Percentiles rank a stretch among this genome's conserved stretches.
These are phyloP conservation scores for Sophora flavescens DNA, from an alignment of 306 rosid species.

Conservation along the genomic window DNA sequence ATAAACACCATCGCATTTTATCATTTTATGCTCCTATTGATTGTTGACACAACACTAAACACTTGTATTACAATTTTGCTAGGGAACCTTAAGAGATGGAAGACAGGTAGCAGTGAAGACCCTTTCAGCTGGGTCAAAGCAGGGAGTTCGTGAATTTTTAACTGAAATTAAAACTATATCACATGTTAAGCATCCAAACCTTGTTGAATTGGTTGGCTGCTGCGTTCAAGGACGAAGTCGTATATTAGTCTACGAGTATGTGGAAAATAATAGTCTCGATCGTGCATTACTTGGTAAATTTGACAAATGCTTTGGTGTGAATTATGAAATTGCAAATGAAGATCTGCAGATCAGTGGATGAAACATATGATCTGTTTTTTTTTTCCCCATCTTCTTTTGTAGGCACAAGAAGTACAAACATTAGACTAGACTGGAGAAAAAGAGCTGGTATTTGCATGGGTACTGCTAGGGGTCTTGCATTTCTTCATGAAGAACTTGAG, in stretches of 20 bases:
- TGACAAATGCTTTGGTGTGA: conserved; percentile 29
- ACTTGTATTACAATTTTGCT: conserved; percentile 48
- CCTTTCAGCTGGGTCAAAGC: conserved; percentile 86
- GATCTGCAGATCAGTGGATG: conserved; percentile 37
- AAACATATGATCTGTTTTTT: conserved; percentile 21
- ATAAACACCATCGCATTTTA: conserved; percentile 27
- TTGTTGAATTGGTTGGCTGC: conserved; percentile 92
- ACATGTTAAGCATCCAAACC: conserved; percentile 89
- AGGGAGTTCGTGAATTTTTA: conserved; percentile 90
- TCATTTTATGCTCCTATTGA: conserved; percentile 23
- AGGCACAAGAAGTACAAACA: conserved; percentile 57
- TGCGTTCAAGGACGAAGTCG: conserved; percentile 74
- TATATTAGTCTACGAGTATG: conserved; percentile 83
- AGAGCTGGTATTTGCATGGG: conserved; percentile 83
- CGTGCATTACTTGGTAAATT: conserved; percentile 76
- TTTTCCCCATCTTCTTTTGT: conserved; percentile 33
- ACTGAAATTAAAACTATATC: conserved; percentile 82
- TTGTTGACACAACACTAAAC: conserved; percentile 41
- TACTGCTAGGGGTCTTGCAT: conserved; percentile 84
- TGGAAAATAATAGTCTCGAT: conserved; percentile 93
- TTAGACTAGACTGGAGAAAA: conserved; percentile 78
- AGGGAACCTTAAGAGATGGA: conserved; percentile 82
- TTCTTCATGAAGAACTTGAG: conserved; percentile 91
- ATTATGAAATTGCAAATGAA: conserved; percentile 33
- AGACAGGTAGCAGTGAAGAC: conserved; percentile 82